Evolutionary conservation across 1,284 basidiomycete species (phyloP).

Genomic region (Singerocomus inundabilis): DNA sequence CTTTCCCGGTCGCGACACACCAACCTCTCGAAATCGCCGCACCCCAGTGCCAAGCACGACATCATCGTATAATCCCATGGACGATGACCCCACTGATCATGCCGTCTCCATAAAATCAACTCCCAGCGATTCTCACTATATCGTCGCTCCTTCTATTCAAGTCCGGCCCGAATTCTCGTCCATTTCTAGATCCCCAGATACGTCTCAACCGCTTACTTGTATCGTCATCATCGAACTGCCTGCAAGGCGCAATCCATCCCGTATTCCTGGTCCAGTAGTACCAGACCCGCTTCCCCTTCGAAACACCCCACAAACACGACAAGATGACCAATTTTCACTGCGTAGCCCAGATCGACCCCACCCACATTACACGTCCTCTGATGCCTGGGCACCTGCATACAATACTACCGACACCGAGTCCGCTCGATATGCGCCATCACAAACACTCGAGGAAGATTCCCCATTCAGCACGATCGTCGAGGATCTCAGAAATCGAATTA

Average conservation of each 20-base stretch:
- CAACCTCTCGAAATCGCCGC: constrained; percentile 41
- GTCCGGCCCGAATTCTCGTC: constrained; percentile 87
- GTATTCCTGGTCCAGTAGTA: constrained; percentile 59
- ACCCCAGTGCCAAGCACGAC: constrained; percentile 27
- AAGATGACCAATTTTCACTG: constrained; percentile 35
- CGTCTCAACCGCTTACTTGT: constrained; percentile 81
- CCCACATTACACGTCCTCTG: constrained; percentile 35
- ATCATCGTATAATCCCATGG: constrained; percentile 56
- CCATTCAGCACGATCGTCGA: constrained; percentile 81
- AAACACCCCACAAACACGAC: constrained; percentile 32
- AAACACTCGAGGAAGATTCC: constrained; percentile 51
- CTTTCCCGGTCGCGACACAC: constrained; percentile 68
- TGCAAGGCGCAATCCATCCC: constrained; percentile 55
- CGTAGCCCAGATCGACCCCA: constrained; percentile 23
- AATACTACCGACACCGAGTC: constrained; percentile 25
- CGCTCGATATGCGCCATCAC: constrained; percentile 24
- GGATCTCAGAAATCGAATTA: constrained; percentile 84
- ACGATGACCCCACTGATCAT: constrained; percentile 78
- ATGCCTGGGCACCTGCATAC: constrained; percentile 32
- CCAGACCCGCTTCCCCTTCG: constrained; percentile 42
- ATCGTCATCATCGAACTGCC: constrained; percentile 90
- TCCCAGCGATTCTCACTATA: constrained; percentile 52
- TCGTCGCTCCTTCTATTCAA: constrained; percentile 85
- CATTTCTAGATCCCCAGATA: constrained; percentile 70
- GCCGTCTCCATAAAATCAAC: constrained; percentile 50